Base-by-base conservation (phyloP, 2,329 filamentous ascomycete genomes). In the Geosmithia flava region DNA sequence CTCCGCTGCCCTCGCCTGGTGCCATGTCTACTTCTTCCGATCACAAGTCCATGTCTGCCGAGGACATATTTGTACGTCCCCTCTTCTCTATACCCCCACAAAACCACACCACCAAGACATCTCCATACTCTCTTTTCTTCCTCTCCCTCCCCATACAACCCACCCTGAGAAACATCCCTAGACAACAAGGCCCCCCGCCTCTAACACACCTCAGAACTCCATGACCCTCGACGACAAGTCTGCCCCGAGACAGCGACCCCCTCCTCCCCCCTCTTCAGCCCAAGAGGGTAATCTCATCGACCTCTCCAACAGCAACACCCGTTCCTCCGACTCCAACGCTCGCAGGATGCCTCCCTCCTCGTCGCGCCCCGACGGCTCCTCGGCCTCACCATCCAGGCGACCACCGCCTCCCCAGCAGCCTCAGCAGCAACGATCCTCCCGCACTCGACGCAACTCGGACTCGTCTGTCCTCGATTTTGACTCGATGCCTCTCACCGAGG, bases 401-500 rank as follows among this genome's bases (percentile, higher is more conserved):
- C 55, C 64, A 44, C 50, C 51, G 8, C 50, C 49, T 45, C 53
- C 62, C 7, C 68, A 70, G 44, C 67, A 73, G 15, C 33, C 11
- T 37, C 33, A 11, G 11, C 33, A 5, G 33, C 33, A 11, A 3
- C 10, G 33, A 3, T 37, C 33, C 15, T 11, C 11, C 33, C 76
- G 81, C 19, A 73, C 76, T 17, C 78, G 85, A 55, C 79, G 87
- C 55, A 89, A 90, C 62, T 91, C 87, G 2, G 87, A 91, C 50
- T 87, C 85, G 0, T 91, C 87, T 1, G 69, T 87, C 44, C 68
- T 82, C 57, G 81, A 79, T 27, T 59, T 68, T 45, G 66, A 70
- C 47, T 66, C 80, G 56, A 80, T 75, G 59, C 72, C 75, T 5
- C 65, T 81, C 49, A 77, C 76, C 42, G 75, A 83, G 20, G 76